Evolutionary conservation across 1,284 basidiomycete species (phyloP), one percentile per base, ranked within the genome.

Genomic region (Tetrapyrgos nigripes): DNA sequence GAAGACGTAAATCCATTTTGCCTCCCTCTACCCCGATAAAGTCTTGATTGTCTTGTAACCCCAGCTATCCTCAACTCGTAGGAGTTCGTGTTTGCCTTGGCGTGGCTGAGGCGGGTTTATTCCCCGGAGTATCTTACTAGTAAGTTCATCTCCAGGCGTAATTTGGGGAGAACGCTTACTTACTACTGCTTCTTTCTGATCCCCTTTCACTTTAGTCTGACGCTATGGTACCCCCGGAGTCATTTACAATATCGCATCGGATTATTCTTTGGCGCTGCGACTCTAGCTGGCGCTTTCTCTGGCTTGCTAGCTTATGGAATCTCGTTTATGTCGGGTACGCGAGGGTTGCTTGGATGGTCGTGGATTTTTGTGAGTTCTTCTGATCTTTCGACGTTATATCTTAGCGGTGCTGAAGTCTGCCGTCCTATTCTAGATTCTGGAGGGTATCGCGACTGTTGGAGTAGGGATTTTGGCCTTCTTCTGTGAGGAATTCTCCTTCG

Each of bases 61-160:
- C 1, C 31, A 88, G 85, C 51, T 89, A 86, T 65, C 80, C 79
- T 23, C 81, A 89, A 66, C 79, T 89, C 3, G 80, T 88, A 13
- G 87, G 82, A 19, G 78, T 77, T 10, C 84, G 84, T 27, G 76
- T 86, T 5, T 84, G 77, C 57, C 80, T 91, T 2, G 89, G 90
- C 2, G 68, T 90, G 0, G 81, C 87, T 0, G 89, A 92, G 69
- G 85, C 87, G 5, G 89, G 89, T 0, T 70, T 91, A 23, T 88
- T 89, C 66, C 87, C 88, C 5, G 87, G 88, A 19, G 85, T 88
- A 4, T 81, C 83, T 0, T 90, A 87, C 69, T 89, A 88, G 74
- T 76, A 51, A 27, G 77, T 66, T 21, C 29, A 23, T 35, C 3
- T 11, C 28, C 17, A 35, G 14, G 26, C 57, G 1, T 19, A 21